Conservation (phyloP, 164 flowering plant genomes). For the Stephania yunnanensis region DNA sequence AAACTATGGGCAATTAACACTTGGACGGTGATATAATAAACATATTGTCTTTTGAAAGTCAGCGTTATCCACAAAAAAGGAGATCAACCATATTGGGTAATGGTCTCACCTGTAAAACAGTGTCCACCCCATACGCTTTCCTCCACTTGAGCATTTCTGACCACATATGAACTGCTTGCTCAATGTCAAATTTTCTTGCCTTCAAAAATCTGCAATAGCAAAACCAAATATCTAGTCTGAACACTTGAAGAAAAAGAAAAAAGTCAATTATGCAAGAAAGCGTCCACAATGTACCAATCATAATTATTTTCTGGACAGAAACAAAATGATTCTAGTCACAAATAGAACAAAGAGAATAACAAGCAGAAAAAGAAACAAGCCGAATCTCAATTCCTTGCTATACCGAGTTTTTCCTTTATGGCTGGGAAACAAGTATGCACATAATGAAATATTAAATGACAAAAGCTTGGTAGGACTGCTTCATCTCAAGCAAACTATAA, state of each 20-base stretch:
- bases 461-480: neutral
- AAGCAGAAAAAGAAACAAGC: neutral
- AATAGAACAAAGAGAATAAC: no score
- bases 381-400: neutral
- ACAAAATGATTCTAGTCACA: no score
- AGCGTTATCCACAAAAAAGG: neutral
- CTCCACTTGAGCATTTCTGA: constrained; percentile 84
- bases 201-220: constrained; percentile 55
- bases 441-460: neutral
- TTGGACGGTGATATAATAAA: neutral
- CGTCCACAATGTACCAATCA: neutral
- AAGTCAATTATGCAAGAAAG: neutral
- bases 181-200: constrained; percentile 77
- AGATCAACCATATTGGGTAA: neutral
- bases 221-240: neutral
- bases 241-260: neutral
- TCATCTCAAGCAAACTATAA: neutral
- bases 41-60: neutral
- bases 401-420: neutral
- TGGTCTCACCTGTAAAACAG: constrained; percentile 51
- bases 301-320: no score
- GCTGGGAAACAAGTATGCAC: neutral
- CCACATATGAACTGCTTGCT: constrained; percentile 73
- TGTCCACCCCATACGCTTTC: constrained; percentile 48
- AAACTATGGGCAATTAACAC: neutral